phyloP scores from a whole-genome alignment of 2,329 filamentous ascomycete species.

The Colletotrichum simmondsii region DNA sequence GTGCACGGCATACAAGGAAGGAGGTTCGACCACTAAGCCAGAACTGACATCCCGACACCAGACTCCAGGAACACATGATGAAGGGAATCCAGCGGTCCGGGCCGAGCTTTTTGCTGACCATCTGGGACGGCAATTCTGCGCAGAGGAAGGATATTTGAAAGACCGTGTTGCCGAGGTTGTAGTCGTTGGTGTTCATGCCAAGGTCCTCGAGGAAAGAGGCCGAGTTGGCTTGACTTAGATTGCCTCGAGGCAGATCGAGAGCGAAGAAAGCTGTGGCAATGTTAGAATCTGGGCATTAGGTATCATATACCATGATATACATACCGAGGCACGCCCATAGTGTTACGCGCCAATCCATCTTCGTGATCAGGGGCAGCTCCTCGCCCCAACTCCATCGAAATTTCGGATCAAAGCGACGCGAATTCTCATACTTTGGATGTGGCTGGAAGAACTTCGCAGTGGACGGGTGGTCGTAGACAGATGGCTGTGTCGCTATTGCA shows the following conservation, averaged over 20 bases:
- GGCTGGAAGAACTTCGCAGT: conserved; percentile 49
- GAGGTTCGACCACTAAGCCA: conserved; percentile 50
- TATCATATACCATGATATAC: neutral
- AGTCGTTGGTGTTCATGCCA: conserved; percentile 51
- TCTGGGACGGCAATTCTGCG: conserved; percentile 70
- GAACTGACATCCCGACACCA: conserved; percentile 35
- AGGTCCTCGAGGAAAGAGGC: conserved; percentile 52
- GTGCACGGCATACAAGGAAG: conserved; percentile 50
- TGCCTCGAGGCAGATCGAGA: conserved; percentile 39
- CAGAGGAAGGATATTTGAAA: conserved; percentile 64
- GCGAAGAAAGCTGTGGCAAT: conserved; percentile 37
- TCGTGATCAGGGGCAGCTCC: conserved; percentile 42
- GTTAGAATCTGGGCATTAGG: neutral
- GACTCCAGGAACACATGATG: conserved; percentile 37
- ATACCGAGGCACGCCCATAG: conserved; percentile 34
- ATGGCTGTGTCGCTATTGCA: conserved; percentile 51
- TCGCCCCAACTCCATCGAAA: conserved; percentile 48
- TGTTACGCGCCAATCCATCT: conserved; percentile 42
- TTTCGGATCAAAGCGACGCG: conserved; percentile 45
- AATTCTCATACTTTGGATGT: conserved; percentile 45
- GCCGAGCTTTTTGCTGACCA: conserved; percentile 64
- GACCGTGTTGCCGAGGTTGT: conserved; percentile 66
- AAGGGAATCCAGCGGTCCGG: conserved; percentile 45
- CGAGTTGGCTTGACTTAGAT: conserved; percentile 40
- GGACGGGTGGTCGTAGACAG: conserved; percentile 56